These are phyloP conservation scores for Phytophthora palmivora DNA, from an alignment of 352 stramenopile species.

Conservation along the genomic window DNA sequence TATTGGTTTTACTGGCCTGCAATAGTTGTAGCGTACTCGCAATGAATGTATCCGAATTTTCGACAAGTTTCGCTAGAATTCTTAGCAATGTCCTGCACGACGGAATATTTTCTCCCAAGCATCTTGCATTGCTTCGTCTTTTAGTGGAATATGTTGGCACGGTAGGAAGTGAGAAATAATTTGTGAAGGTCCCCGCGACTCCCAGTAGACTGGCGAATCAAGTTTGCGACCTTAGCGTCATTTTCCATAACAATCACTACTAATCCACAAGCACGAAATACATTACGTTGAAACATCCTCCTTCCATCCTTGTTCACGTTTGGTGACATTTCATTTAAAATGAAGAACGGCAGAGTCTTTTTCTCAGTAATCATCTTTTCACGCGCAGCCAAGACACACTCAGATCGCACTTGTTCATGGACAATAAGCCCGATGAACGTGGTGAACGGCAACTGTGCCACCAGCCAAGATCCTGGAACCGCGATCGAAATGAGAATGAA, in stretches of 20 bases:
- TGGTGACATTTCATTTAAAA: slow-evolving; percentile 12
- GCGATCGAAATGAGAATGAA: too few relatives aligned
- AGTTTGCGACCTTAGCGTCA: slow-evolving; percentile 25
- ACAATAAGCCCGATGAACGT: too few relatives aligned
- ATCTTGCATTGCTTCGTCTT: background rate
- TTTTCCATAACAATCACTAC: slow-evolving; percentile 36
- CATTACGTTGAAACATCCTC: slow-evolving; percentile 39
- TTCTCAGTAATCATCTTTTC: too few relatives aligned
- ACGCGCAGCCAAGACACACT: too few relatives aligned
- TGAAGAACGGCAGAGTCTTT: slow-evolving; percentile 8
- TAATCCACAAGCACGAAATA: slow-evolving; percentile 32
- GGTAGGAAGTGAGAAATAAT: slow-evolving; percentile 6
- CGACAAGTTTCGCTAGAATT: too few relatives aligned
- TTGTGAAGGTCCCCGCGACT: background rate
- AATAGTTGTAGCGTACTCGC: too few relatives aligned
- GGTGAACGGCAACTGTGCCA: too few relatives aligned
- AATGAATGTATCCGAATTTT: too few relatives aligned
- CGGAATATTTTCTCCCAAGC: background rate
- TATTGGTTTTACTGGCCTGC: too few relatives aligned
- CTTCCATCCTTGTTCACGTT: background rate
- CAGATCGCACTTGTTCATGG: too few relatives aligned
- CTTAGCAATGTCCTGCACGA: slow-evolving; percentile 9
- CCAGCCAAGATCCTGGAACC: too few relatives aligned
- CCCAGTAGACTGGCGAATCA: background rate
- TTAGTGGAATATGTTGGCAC: background rate